A percentile compares a stretch with the other conserved stretches of the same genome.
Conservation (phyloP, 78 protist genomes). For the Guillardia theta region DNA sequence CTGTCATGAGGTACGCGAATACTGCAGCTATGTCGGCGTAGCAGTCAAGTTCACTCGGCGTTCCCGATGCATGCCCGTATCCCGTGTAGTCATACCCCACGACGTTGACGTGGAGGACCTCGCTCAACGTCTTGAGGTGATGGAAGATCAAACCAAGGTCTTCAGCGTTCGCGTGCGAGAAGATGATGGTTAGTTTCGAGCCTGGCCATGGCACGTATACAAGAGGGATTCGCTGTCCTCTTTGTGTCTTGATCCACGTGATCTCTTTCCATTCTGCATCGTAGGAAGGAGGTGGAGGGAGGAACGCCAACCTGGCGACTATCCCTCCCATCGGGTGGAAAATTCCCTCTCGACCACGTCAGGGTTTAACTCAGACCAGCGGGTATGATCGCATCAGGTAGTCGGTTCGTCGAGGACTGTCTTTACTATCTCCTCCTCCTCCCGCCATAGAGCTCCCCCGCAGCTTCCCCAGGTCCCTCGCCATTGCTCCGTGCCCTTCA, state of each 20-base stretch:
- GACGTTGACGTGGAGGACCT: constrained; percentile 20
- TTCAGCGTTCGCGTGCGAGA: constrained; percentile 26
- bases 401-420: no score
- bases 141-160: background rate
- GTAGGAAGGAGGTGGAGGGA: background rate
- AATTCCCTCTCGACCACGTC: no score
- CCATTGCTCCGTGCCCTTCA: no score
- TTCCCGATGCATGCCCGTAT: background rate
- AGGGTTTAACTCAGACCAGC: no score
- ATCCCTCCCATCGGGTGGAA: background rate
- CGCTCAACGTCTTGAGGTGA: background rate
- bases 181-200: background rate
- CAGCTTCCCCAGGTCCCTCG: no score
- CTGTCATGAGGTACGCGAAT: background rate
- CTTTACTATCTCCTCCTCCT: no score
- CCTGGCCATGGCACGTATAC: background rate
- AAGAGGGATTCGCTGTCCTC: background rate
- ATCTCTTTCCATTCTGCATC: background rate
- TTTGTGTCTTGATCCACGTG: background rate
- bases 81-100: constrained; percentile 21
- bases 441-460: no score
- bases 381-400: no score
- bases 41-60: constrained; percentile 1
- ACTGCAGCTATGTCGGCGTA: constrained; percentile 1
- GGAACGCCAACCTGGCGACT: background rate